Evolutionary conservation across 2,329 filamentous ascomycete species (phyloP).

Genomic region (Colletotrichum truncatum): DNA sequence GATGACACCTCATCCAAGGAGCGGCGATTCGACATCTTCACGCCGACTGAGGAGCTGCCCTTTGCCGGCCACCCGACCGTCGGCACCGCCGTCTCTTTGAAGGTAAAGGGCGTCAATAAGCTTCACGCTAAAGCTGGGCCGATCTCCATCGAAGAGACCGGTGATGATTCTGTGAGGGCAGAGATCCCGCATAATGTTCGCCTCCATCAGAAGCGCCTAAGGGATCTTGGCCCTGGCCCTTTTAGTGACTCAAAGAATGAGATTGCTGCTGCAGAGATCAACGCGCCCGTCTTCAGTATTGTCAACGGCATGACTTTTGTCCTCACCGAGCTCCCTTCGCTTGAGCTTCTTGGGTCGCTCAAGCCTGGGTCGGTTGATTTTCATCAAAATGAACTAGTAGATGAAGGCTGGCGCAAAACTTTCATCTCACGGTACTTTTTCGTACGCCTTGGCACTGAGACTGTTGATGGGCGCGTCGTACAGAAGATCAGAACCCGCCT

Average conservation of each 20-base stretch:
- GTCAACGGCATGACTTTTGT: slow-evolving; percentile 80
- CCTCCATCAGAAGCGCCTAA: slow-evolving; percentile 1
- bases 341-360: slow-evolving; percentile 64
- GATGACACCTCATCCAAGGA: slow-evolving; percentile 42
- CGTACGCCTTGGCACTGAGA: slow-evolving; percentile 41
- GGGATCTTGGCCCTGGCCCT: slow-evolving; percentile 8
- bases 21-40: slow-evolving; percentile 68
- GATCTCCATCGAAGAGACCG: slow-evolving; percentile 52
- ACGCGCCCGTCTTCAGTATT: slow-evolving; percentile 65
- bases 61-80: slow-evolving; percentile 72
- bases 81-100: slow-evolving; percentile 61
- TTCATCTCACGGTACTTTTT: slow-evolving; percentile 69
- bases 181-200: slow-evolving; percentile 68
- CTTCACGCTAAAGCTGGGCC: slow-evolving; percentile 66
- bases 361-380: slow-evolving; percentile 44
- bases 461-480: not conserved
- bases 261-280: slow-evolving; percentile 39
- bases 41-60: slow-evolving; percentile 60
- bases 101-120: slow-evolving; percentile 47
- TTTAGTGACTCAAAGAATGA: not conserved
- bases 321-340: slow-evolving; percentile 68
- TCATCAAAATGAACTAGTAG: slow-evolving; percentile 47
- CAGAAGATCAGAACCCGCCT: slow-evolving; percentile 65
- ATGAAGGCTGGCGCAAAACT: slow-evolving; percentile 63
- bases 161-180: slow-evolving; percentile 62